Evolutionary conservation across 192 early-diverging fungal species (phyloP).

Genomic region (Dimargaris cristalligena): DNA sequence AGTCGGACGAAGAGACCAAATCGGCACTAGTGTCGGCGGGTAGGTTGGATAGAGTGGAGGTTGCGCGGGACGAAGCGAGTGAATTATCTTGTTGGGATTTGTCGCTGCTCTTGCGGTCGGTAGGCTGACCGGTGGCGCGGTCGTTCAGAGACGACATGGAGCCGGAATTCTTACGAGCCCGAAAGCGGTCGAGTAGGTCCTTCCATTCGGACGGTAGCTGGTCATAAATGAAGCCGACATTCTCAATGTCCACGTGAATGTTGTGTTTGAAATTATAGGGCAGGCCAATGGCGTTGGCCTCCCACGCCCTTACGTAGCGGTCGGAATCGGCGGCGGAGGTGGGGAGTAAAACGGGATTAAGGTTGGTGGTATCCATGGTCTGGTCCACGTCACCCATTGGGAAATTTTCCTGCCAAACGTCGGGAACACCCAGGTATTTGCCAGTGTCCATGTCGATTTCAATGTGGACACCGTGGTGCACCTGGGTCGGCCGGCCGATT

Average conservation of each 20-base stretch:
- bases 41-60: not conserved
- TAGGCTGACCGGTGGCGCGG: not conserved
- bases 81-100: not conserved
- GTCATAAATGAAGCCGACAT: constrained; percentile 10
- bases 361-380: constrained; percentile 9
- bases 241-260: constrained; percentile 8
- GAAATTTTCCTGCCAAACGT: constrained; percentile 11
- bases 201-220: constrained; percentile 10
- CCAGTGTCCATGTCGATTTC: constrained; percentile 10
- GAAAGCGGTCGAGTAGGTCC: constrained; percentile 9
- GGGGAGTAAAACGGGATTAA: constrained; percentile 6
- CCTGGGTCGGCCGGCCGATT: constrained; percentile 10
- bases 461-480: constrained; percentile 12
- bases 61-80: not conserved
- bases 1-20: no score
- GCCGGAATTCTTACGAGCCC: not conserved
- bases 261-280: constrained; percentile 12
- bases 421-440: constrained; percentile 9
- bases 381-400: constrained; percentile 11
- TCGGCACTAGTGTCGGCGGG: not conserved
- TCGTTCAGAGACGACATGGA: not conserved
- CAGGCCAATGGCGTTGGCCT: constrained; percentile 10
- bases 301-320: constrained; percentile 3
- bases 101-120: not conserved
- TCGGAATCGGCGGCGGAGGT: not conserved